phyloP scores from a whole-genome alignment of 164 flowering plant species.

The Houttuynia cordata region DNA sequence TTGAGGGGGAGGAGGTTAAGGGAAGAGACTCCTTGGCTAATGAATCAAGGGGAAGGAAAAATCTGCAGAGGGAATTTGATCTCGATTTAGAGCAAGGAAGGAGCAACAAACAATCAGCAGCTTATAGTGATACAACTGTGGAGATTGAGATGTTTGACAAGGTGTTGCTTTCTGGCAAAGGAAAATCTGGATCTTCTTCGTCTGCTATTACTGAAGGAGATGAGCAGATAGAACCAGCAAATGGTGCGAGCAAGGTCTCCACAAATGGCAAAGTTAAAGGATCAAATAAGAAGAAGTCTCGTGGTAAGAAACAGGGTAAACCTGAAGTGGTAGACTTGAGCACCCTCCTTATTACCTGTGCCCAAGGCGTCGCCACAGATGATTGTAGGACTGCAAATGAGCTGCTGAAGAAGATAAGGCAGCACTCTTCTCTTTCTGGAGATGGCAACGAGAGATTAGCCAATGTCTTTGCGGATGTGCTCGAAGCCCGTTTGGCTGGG shows the following conservation, averaged over 20 bases:
- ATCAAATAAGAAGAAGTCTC: constrained; percentile 32
- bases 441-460: constrained; percentile 76
- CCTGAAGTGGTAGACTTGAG: constrained; percentile 69
- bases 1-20: constrained; percentile 3
- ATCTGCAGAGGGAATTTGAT: constrained; percentile 27
- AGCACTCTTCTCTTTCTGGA: constrained; percentile 69
- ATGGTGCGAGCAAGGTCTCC: constrained; percentile 20
- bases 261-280: constrained; percentile 33
- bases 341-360: constrained; percentile 63
- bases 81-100: constrained; percentile 37
- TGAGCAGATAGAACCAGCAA: constrained; percentile 15
- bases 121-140: constrained; percentile 24
- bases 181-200: constrained; percentile 6
- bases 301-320: constrained; percentile 48
- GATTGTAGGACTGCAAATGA: constrained; percentile 55
- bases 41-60: constrained; percentile 40
- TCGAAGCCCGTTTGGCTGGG: constrained; percentile 86
- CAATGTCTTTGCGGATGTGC: constrained; percentile 63
- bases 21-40: constrained; percentile 2
- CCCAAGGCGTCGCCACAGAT: constrained; percentile 77
- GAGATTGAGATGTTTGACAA: constrained; percentile 46
- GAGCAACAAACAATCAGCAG: constrained; percentile 54
- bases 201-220: constrained; percentile 18
- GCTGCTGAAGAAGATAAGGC: constrained; percentile 60
- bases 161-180: constrained; percentile 42